A percentile compares a stretch with the other conserved stretches of the same genome.
Conservation (phyloP, 164 flowering plant genomes). For the Amborella trichopoda region DNA sequence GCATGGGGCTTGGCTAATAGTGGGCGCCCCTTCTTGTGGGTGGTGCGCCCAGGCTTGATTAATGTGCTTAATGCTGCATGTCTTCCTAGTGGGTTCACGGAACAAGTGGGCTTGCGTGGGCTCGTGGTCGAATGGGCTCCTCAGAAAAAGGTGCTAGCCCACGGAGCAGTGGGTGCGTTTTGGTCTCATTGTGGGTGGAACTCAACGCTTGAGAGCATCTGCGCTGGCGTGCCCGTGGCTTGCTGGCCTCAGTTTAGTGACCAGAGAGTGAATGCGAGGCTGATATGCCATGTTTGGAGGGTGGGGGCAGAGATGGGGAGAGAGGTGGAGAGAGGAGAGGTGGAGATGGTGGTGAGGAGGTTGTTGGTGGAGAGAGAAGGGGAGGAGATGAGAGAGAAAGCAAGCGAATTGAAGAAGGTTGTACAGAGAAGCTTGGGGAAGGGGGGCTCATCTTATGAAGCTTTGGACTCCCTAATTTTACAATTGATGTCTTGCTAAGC, state of each 20-base stretch:
- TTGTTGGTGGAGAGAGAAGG: constrained; percentile 27
- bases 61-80: constrained; percentile 10
- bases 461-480: too few relatives aligned
- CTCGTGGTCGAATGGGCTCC: constrained; percentile 76
- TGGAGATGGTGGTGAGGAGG: constrained; percentile 22
- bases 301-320: constrained; percentile 34
- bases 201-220: constrained; percentile 66
- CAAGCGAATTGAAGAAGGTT: too few relatives aligned
- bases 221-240: constrained; percentile 28
- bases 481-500: too few relatives aligned
- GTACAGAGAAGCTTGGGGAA: too few relatives aligned
- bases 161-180: constrained; percentile 46
- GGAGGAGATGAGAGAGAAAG: constrained; percentile 23
- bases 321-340: constrained; percentile 6
- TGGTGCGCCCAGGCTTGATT: constrained; percentile 31
- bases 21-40: constrained; percentile 35
- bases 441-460: too few relatives aligned
- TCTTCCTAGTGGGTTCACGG: constrained; percentile 33
- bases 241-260: constrained; percentile 81
- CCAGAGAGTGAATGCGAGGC: constrained; percentile 53
- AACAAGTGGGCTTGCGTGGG: constrained; percentile 26
- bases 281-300: constrained; percentile 50
- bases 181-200: constrained; percentile 92
- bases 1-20: constrained; percentile 35
- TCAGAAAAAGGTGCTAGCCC: constrained; percentile 45